These are phyloP conservation scores for Austroboletus niveus DNA, from an alignment of 1,284 basidiomycete species.

Conservation along the genomic window DNA sequence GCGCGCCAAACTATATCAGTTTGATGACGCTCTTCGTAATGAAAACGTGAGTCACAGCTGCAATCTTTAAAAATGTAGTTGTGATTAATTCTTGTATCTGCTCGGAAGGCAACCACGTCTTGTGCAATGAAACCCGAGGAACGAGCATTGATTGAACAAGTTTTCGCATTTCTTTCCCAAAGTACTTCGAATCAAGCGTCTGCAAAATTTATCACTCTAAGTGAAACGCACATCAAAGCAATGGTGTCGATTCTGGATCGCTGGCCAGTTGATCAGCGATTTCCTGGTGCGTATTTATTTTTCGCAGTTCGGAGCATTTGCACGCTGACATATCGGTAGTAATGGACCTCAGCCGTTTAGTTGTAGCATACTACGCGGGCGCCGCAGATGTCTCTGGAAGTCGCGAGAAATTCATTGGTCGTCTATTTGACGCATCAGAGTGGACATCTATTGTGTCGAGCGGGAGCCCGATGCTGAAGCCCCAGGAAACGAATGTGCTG, in stretches of 20 bases:
- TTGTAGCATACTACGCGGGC: constrained; percentile 66
- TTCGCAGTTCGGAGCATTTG: not conserved
- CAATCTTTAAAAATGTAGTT: not conserved
- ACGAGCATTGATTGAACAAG: constrained; percentile 57
- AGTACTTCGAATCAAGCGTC: constrained; percentile 42
- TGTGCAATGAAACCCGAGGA: constrained; percentile 74
- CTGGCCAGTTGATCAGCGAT: constrained; percentile 81
- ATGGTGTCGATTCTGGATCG: constrained; percentile 67
- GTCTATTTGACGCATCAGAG: constrained; percentile 67
- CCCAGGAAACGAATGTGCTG: constrained; percentile 82
- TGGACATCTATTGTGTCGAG: constrained; percentile 54
- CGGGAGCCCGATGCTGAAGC: constrained; percentile 57
- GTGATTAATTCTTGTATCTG: constrained; percentile 1
- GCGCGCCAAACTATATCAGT: constrained; percentile 79
- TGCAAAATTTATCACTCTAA: constrained; percentile 35
- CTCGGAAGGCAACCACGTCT: constrained; percentile 57
- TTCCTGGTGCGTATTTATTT: constrained; percentile 64
- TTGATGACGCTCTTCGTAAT: constrained; percentile 69
- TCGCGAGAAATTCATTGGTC: constrained; percentile 54
- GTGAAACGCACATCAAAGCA: constrained; percentile 54
- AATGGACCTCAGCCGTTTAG: constrained; percentile 81
- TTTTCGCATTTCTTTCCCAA: constrained; percentile 62
- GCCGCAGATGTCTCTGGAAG: constrained; percentile 46
- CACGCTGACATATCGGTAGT: constrained; percentile 45
- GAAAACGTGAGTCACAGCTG: constrained; percentile 54